Percentiles rank a stretch among this genome's conserved stretches.
phyloP scores from a whole-genome alignment of 2,329 filamentous ascomycete species.

The Gaeumannomyces sp. region DNA sequence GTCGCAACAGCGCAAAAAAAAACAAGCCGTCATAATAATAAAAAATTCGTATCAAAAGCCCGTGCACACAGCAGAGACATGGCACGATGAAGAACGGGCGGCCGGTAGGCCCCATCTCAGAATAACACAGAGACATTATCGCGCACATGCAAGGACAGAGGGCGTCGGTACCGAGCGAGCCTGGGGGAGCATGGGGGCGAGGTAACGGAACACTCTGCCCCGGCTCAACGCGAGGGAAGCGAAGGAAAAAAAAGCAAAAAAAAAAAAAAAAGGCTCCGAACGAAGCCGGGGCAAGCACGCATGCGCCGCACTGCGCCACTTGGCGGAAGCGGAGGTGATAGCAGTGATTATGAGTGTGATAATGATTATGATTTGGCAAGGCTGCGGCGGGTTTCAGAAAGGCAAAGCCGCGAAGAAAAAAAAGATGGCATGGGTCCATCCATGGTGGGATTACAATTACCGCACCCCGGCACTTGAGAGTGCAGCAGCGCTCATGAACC shows the following conservation, averaged over 20 bases:
- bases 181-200: too few relatives aligned
- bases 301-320: too few relatives aligned
- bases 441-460: too few relatives aligned
- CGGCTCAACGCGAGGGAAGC: neutral
- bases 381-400: too few relatives aligned
- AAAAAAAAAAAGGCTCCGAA: neutral
- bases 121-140: neutral
- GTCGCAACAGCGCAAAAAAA: too few relatives aligned
- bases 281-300: neutral
- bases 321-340: neutral
- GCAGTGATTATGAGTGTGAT: neutral
- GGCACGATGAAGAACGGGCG: neutral
- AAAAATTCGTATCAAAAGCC: neutral
- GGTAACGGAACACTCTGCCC: neutral
- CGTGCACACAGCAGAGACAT: neutral
- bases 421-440: too few relatives aligned
- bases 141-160: neutral
- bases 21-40: too few relatives aligned
- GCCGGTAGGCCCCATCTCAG: too few relatives aligned
- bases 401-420: too few relatives aligned
- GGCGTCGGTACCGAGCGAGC: neutral
- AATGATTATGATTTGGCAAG: too few relatives aligned
- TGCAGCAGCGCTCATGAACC: too few relatives aligned
- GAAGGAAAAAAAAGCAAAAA: neutral
- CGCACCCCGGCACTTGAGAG: too few relatives aligned